Base-by-base conservation (phyloP, 2,329 filamentous ascomycete genomes). In the Thielaviopsis musarum region DNA sequence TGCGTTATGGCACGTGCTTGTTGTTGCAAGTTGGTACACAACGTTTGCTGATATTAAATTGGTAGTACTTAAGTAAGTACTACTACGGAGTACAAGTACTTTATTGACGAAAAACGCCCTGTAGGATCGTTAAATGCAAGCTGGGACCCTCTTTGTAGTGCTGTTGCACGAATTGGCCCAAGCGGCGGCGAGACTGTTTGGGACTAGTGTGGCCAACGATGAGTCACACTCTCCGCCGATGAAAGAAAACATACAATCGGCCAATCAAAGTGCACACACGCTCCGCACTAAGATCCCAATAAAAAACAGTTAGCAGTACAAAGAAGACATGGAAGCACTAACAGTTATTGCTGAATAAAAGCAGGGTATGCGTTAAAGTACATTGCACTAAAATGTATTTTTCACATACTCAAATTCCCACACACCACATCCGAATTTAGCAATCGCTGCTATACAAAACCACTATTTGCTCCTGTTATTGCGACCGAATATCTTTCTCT, bases 401-500 rank as follows among this genome's bases (percentile, higher is more conserved):
- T 45, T 45, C 38, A 26, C 24, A 26, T 15, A 13, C 17, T 2
- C 2, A 45, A 45, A 17, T n/a, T n/a, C 38, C 17, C 10, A 7
- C 38, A 17, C n/a, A n/a, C 24, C 24, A 6, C 38, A 17, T n/a
- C 15, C n/a, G 3, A n/a, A 49, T 21, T 21, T 49, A 21, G 45
- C 45, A 49, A 49, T 49, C 45, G 4, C 7, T 12, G 7, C 7
- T 17, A 53, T 62, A 64, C 64, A 64, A 64, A 64, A 64, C 65
- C 54, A 55, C 24, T 22, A 21, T 28, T 26, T 30, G 24, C 54
- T 51, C 52, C 38, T 28, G 13, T 24, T 7, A 24, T 12, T 52
- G 12, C 38, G 38, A 49, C n/a, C 5, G 17, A 61, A 62, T 63
- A 62, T 65, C 61, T 62, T 62, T 59, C 63, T 59, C 66, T 62